These are phyloP conservation scores for Colletotrichum filicis DNA, from an alignment of 2,329 filamentous ascomycete species.

Conservation along the genomic window DNA sequence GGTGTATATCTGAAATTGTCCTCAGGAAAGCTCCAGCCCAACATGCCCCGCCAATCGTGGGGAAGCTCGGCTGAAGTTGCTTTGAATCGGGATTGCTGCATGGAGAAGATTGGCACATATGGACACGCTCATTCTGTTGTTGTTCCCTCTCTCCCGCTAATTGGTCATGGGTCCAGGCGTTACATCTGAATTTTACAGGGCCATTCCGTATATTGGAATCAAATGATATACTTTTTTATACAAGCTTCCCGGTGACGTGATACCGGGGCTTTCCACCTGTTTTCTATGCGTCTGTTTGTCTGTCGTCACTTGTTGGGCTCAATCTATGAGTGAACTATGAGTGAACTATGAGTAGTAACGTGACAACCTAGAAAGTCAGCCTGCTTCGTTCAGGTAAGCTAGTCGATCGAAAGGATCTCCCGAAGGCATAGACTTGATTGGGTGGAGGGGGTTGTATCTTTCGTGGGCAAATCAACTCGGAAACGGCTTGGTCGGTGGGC, in stretches of 20 bases:
- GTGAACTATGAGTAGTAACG: neutral
- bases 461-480: neutral
- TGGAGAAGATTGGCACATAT: neutral
- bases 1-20: neutral
- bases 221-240: neutral
- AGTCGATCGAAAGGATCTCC: too few relatives aligned
- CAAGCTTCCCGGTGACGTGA: neutral
- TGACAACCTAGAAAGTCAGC: neutral
- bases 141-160: neutral
- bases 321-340: neutral
- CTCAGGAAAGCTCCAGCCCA: neutral
- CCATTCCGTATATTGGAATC: neutral
- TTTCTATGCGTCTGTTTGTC: neutral
- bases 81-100: neutral
- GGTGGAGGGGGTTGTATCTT: neutral
- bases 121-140: neutral
- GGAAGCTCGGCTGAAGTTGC: neutral
- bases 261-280: neutral
- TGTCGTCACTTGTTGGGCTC: neutral
- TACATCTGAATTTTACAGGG: neutral
- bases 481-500: too few relatives aligned
- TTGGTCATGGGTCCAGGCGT: constrained; percentile 2
- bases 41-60: too few relatives aligned
- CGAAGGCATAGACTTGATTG: neutral
- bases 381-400: neutral